Base-by-base conservation (phyloP, 2,329 filamentous ascomycete species). In the Dendryphion nanum region DNA sequence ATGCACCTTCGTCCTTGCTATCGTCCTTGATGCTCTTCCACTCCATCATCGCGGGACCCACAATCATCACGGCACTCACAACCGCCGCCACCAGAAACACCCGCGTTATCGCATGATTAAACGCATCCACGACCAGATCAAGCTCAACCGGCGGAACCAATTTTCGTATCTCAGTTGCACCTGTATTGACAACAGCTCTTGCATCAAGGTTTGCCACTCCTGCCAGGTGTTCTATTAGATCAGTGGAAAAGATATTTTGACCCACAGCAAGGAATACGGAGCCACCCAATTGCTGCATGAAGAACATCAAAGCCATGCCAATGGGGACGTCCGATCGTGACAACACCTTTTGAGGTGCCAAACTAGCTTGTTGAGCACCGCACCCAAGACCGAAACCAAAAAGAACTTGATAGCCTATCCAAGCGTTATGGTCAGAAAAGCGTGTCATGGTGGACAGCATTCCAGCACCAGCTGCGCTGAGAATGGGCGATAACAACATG, bases 1-100 rank as follows among this genome's bases (percentile, higher is more conserved):
- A n/a, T n/a, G n/a, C n/a, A n/a, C n/a, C n/a, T n/a, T n/a, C n/a
- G n/a, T n/a, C n/a, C n/a, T n/a, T n/a, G n/a, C n/a, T n/a, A n/a
- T n/a, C 23, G n/a, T n/a, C 18, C 35, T 42, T 41, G 41, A 84
- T 76, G 44, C 69, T 81, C 51, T 67, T 73, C 79, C 79, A 84
- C 61, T 83, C 78, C 57, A 84, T 73, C 1, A 61, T 51, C 1
- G 72, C 43, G 0, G 70, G 66, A 0, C 75, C 79, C 5, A 82
- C 3, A 68, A 72, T 10, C 70, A 47, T 13, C 61, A 59, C 5
- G 64, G 67, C n/a, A 69, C 59, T 0, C 38, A 53, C 32, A 33
- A 49, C 17, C 42, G 44, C 16, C 64, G 71, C 52, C 13, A 83
- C 73, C 38, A 75, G 70, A 51, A 82, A 85, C 2, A 72, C 71